These are phyloP conservation scores for Cystoderma amianthinum DNA, from an alignment of 768 basidiomycete species.

Conservation along the genomic window DNA sequence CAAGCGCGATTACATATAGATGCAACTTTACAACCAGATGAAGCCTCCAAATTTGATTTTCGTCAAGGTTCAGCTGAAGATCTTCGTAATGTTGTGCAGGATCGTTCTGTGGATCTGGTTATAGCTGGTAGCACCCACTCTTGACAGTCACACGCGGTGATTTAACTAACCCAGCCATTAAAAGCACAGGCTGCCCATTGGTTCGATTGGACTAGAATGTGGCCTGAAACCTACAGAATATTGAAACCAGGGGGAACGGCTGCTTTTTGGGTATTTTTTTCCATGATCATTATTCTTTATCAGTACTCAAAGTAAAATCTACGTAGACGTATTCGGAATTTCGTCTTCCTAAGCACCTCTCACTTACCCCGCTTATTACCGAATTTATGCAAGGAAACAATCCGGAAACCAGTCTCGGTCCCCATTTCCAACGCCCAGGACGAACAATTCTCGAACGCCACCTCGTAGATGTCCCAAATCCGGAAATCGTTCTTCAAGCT, in stretches of 20 bases:
- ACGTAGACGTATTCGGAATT: constrained; percentile 63
- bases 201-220: constrained; percentile 70
- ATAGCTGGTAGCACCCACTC: constrained; percentile 44
- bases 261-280: constrained; percentile 60
- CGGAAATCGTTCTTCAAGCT: constrained; percentile 20
- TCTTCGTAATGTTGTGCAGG: constrained; percentile 35
- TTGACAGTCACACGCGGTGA: too few relatives aligned
- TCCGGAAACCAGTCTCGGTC: constrained; percentile 48
- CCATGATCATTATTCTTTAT: neutral
- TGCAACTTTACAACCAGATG: constrained; percentile 2
- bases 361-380: constrained; percentile 50
- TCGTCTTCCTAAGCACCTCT: constrained; percentile 54
- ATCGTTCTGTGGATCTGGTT: constrained; percentile 56
- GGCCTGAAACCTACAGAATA: constrained; percentile 60
- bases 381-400: constrained; percentile 58
- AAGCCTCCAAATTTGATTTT: constrained; percentile 16
- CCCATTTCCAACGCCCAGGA: constrained; percentile 79
- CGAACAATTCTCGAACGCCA: constrained; percentile 67
- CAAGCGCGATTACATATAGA: constrained; percentile 29
- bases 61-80: constrained; percentile 45
- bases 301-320: neutral
- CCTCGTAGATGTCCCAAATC: constrained; percentile 62
- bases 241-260: constrained; percentile 57
- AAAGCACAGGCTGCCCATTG: constrained; percentile 77
- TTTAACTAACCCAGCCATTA: too few relatives aligned